Base-by-base conservation (phyloP, 2,329 filamentous ascomycete species). In the Curvularia sp. region DNA sequence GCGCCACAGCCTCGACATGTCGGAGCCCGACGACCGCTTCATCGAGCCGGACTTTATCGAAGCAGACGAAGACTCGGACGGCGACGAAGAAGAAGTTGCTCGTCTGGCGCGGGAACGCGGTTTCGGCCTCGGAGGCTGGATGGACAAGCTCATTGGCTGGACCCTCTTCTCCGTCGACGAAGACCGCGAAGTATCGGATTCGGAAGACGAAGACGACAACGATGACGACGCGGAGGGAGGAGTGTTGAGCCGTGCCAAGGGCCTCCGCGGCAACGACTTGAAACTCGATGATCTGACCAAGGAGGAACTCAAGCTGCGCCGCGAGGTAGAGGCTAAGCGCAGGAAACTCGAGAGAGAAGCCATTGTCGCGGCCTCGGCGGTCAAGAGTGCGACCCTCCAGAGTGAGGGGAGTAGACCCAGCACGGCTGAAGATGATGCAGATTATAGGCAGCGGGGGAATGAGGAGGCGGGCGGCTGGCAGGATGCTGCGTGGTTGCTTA, bases 141-240 rank as follows among this genome's bases (percentile, higher is more conserved):
- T 88, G 65, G 86, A 88, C 63, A 76, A 81, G 24, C 67, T 88
- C 35, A 84, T 88, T 57, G 84, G 84, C 31, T 86, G 84, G 81
- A 82, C 81, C 10, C 62, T 86, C 41, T 87, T 87, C 63, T 80
- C 80, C 2, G 80, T 83, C 1, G 82, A 84, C 9, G 81, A 83
- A 49, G 82, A 84, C 33, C 75, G 69, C n/a, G 74, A 72, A 41
- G 75, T 66, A 6, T 69, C 65, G 5, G 30, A 33, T 12, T 22
- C 30, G 1, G 71, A 70, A 6, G 68, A 74, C 0, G 72, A 72
- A 1, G 41, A 44, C 7, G 50, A 53, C 2, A 70, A 71, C 9
- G 68, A 73, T 0, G 71, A 71, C 2, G 67, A 73, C 0, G 72
- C 71, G 4, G 35, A 28, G 22, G 13, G 9, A 39, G 13, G 9